These are phyloP conservation scores for Delonix regia DNA, from an alignment of 306 rosid genomes.

Conservation along the genomic window DNA sequence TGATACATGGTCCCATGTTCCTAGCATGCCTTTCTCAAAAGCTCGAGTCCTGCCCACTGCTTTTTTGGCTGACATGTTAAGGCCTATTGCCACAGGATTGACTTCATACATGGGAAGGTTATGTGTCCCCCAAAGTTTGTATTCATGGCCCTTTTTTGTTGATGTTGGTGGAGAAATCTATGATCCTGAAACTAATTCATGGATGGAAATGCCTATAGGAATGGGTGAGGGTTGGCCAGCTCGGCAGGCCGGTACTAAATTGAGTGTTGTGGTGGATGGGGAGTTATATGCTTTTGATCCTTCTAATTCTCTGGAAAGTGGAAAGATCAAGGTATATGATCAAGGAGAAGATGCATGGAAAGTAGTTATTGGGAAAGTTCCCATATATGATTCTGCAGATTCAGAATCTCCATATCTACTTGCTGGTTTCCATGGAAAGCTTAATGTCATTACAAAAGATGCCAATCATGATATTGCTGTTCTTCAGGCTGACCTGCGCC, in stretches of 20 bases:
- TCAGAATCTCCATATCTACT: constrained; percentile 92
- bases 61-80: constrained; percentile 84
- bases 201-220: constrained; percentile 92
- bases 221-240: constrained; percentile 99
- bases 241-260: constrained; percentile 83
- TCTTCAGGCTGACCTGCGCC: constrained; percentile 61
- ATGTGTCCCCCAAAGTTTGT: constrained; percentile 88
- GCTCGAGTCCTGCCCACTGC: constrained; percentile 78
- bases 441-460: constrained; percentile 91
- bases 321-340: constrained; percentile 90
- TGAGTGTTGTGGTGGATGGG: constrained; percentile 84
- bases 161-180: constrained; percentile 95
- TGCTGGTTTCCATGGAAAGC: constrained; percentile 87
- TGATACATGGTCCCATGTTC: constrained; percentile 69
- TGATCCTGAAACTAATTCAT: constrained; percentile 80
- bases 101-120: constrained; percentile 86
- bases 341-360: constrained; percentile 84
- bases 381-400: constrained; percentile 75
- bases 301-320: constrained; percentile 71
- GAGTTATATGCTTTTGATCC: constrained; percentile 94
- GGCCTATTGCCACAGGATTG: constrained; percentile 91
- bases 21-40: constrained; percentile 93
- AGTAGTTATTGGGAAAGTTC: constrained; percentile 79
- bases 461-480: constrained; percentile 63
- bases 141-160: constrained; percentile 95